Evolutionary conservation across 805 yeast genomes (phyloP).

Genomic region (Metschnikowia hibisci): DNA sequence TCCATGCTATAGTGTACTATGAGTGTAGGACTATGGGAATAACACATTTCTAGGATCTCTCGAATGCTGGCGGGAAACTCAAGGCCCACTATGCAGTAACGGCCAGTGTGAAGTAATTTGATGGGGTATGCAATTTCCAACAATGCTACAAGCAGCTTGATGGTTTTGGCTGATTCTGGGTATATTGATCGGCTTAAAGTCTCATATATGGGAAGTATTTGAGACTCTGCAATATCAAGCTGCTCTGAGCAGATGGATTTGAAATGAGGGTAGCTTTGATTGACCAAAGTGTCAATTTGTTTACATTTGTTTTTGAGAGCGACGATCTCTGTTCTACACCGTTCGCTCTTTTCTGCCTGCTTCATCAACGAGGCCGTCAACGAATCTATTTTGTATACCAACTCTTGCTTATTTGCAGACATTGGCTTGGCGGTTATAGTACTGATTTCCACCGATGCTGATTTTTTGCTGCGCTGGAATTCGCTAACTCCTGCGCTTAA

Average conservation of each 20-base stretch:
- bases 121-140: conserved; percentile 27
- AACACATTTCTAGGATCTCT: conserved; percentile 29
- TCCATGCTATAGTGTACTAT: conserved; percentile 8
- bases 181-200: conserved; percentile 19
- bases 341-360: conserved; percentile 25
- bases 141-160: conserved; percentile 14
- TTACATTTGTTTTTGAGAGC: conserved; percentile 22
- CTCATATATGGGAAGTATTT: conserved; percentile 27
- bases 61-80: conserved; percentile 33
- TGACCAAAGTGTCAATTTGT: conserved; percentile 14
- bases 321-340: conserved; percentile 20
- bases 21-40: conserved; percentile 11
- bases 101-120: conserved; percentile 20
- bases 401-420: neutral
- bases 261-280: conserved; percentile 18
- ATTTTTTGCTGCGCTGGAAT: conserved; percentile 23
- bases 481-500: conserved; percentile 22
- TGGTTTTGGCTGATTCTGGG: conserved; percentile 20
- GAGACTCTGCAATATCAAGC: conserved; percentile 25
- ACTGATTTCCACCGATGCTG: conserved; percentile 21
- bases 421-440: conserved; percentile 1
- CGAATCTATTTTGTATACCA: neutral
- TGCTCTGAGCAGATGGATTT: conserved; percentile 19
- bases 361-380: conserved; percentile 2
- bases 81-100: conserved; percentile 29